A percentile compares a stretch with the other conserved stretches of the same genome.
Evolutionary conservation across 495 filamentous ascomycete genomes (phyloP).

Genomic region (Beverwykella pulmonaria): DNA sequence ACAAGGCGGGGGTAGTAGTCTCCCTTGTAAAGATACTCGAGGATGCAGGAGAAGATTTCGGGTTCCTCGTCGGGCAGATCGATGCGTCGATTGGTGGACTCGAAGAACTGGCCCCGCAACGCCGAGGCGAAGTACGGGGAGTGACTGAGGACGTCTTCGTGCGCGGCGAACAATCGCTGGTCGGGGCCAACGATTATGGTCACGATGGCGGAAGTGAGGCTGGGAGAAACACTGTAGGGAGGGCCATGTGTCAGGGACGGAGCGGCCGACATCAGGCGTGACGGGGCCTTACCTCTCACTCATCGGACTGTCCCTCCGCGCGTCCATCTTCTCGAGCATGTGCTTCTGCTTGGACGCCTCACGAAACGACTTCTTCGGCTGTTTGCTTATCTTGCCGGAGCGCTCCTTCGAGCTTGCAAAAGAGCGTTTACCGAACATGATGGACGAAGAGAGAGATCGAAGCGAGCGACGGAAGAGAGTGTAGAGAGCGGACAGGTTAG

Average conservation of each 20-base stretch:
- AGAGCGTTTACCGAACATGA: slow-evolving; percentile 78
- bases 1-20: slow-evolving; percentile 62
- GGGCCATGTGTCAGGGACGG: slow-evolving; percentile 1
- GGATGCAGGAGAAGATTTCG: slow-evolving; percentile 66
- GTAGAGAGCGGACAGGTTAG: slow-evolving; percentile 41
- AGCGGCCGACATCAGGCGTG: background rate
- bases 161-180: slow-evolving; percentile 74
- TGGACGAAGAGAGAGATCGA: slow-evolving; percentile 49
- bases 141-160: slow-evolving; percentile 65
- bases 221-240: slow-evolving; percentile 52
- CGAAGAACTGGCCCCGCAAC: slow-evolving; percentile 60
- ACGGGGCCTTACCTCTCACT: slow-evolving; percentile 51
- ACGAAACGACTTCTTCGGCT: slow-evolving; percentile 70
- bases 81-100: slow-evolving; percentile 59
- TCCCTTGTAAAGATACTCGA: slow-evolving; percentile 73
- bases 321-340: slow-evolving; percentile 61
- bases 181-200: slow-evolving; percentile 80
- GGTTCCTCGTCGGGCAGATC: slow-evolving; percentile 66
- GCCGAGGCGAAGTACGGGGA: slow-evolving; percentile 62
- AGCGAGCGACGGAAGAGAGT: slow-evolving; percentile 41
- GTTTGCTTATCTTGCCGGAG: slow-evolving; percentile 76
- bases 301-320: slow-evolving; percentile 51
- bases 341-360: slow-evolving; percentile 72
- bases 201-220: slow-evolving; percentile 74
- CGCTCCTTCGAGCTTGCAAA: slow-evolving; percentile 70